Conservation (phyloP, 768 basidiomycete species). For the Imleria badia region DNA sequence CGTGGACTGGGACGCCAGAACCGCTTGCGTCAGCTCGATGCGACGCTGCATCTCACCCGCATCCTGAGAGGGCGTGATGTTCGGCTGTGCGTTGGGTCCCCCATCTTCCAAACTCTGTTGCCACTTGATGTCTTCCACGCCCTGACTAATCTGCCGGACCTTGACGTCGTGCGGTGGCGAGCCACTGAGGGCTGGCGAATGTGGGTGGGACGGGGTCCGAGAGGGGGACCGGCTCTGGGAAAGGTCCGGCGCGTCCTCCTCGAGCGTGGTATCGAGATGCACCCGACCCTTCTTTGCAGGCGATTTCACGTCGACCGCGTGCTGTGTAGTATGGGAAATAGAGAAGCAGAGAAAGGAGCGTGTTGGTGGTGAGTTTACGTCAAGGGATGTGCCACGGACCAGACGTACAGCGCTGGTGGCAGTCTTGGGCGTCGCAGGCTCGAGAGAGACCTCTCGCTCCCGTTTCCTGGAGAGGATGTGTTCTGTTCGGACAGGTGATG, state of each 20-base stretch:
- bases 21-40: conserved; percentile 15
- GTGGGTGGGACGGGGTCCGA: conserved; percentile 30
- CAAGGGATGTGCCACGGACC: conserved; percentile 19
- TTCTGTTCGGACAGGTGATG: conserved; percentile 25
- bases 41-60: conserved; percentile 7
- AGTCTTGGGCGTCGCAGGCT: conserved; percentile 56
- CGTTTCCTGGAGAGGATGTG: conserved; percentile 64
- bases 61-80: conserved; percentile 4
- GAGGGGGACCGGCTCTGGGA: conserved; percentile 41
- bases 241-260: conserved; percentile 50
- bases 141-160: conserved; percentile 75
- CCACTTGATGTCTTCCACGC: conserved; percentile 78
- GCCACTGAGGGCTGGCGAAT: conserved; percentile 36
- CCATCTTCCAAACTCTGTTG: conserved; percentile 38
- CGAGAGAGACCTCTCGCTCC: conserved; percentile 75
- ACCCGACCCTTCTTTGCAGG: conserved; percentile 78
- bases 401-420: conserved; percentile 35
- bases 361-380: conserved; percentile 28
- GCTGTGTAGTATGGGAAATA: conserved; percentile 24
- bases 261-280: conserved; percentile 58
- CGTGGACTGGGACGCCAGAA: conserved; percentile 7
- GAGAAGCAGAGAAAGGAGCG: conserved; percentile 17
- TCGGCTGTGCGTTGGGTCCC: conserved; percentile 4
- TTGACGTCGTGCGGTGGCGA: conserved; percentile 82
- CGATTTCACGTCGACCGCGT: conserved; percentile 46